Evolutionary conservation across 2,329 filamentous ascomycete species (phyloP), one percentile per base, ranked within the genome.

Genomic region (Fulvia fulva): DNA sequence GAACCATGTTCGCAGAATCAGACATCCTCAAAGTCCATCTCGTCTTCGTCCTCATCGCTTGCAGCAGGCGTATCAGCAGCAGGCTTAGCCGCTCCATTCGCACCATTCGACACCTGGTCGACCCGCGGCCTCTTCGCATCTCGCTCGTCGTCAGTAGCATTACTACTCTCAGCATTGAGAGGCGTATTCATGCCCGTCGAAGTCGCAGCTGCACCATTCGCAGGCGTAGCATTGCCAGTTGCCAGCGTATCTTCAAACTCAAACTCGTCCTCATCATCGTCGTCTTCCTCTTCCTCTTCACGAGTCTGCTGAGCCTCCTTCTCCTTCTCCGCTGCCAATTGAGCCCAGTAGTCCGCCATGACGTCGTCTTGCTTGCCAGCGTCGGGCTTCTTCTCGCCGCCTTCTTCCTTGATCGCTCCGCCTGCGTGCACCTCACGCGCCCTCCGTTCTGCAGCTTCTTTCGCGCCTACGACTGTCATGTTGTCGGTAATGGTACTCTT

Each of bases 321-420:
- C 52, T 71, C 78, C 71, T 87, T 82, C 61, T 86, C 83, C 5
- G 80, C 81, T 65, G 85, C 86, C 19, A 91, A 78, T 58, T 82
- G 82, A 37, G 83, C 83, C 70, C 89, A 91, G 57, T 88, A 84
- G 55, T 84, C 83, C 56, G 87, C 86, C 61, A 91, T 82, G 44
- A 82, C 77, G 28, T 80, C 77, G 59, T 84, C 79, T 7, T 32
- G 23, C 23, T 80, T 81, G n/a, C 51, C 63, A 19, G 60, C 58
- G 14, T 57, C 59, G 19, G 62, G 62, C 59, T 71, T 71, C 61
- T 68, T 69, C 47, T 78, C 70, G 6, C 76, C 72, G 44, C 72
- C 73, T 25, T 80, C 76, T 25, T 81, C 78, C 1, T 77, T 75
- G 26, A 79, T 77, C 59, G 77, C 73, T 21, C 72, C 68, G 46